A percentile compares a stretch with the other conserved stretches of the same genome.
Conservation (phyloP, 2,329 filamentous ascomycete genomes). For the Fusarium caatingaense region DNA sequence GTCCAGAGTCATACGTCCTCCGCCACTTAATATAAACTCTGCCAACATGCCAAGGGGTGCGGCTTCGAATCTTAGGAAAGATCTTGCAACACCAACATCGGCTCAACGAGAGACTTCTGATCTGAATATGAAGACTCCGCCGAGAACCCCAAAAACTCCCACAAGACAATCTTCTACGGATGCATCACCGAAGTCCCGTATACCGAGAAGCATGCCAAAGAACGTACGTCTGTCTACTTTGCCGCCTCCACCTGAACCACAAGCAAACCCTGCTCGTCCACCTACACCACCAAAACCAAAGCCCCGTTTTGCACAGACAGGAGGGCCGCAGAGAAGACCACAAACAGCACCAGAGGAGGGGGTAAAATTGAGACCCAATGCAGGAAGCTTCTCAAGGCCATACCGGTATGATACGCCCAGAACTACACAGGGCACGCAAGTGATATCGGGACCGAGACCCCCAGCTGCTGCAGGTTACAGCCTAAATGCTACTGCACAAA, state of each 20-base stretch:
- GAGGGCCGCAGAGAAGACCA: constrained; percentile 8
- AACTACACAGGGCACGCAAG: constrained; percentile 12
- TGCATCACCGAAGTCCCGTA: constrained; percentile 19
- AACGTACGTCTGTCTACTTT: constrained; percentile 15
- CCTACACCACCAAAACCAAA: constrained; percentile 38
- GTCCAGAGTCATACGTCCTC: constrained; percentile 1
- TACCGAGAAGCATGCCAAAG: constrained; percentile 15
- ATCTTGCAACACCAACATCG: constrained; percentile 5
- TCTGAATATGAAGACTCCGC: not conserved
- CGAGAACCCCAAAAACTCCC: not conserved
- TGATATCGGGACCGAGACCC: constrained; percentile 16
- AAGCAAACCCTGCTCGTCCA: constrained; percentile 19
- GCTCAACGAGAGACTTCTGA: constrained; percentile 3
- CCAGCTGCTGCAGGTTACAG: constrained; percentile 15
- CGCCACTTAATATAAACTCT: not conserved
- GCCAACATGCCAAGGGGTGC: not conserved
- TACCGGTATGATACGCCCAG: constrained; percentile 12
- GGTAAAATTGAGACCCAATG: not conserved
- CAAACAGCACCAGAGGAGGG: constrained; percentile 22
- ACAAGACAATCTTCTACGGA: not conserved
- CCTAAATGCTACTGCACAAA: constrained; percentile 2
- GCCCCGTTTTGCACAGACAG: constrained; percentile 13
- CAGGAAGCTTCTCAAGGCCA: constrained; percentile 17
- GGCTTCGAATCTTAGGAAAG: not conserved
- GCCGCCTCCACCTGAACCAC: constrained; percentile 31